Evolutionary conservation across 805 yeast species (phyloP).

Genomic region (Phaffomyces opuntiae): DNA sequence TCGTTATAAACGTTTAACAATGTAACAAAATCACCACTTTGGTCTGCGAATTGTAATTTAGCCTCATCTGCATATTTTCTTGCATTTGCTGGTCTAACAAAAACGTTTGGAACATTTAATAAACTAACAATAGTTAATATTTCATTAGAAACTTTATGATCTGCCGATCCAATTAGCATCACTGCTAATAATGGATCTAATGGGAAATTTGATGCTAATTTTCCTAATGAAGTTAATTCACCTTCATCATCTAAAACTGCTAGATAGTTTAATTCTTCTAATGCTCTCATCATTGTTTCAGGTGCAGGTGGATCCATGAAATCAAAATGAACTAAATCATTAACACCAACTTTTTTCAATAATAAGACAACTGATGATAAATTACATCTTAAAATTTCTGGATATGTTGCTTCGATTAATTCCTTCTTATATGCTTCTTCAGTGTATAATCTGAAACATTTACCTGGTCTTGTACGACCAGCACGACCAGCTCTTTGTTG

Average conservation of each 20-base stretch:
- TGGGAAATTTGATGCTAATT: constrained; percentile 89
- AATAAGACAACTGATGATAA: constrained; percentile 88
- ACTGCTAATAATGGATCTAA: constrained; percentile 94
- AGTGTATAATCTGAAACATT: constrained; percentile 92
- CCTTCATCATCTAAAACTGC: constrained; percentile 92
- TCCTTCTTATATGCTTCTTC: constrained; percentile 95
- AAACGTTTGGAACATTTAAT: constrained; percentile 89
- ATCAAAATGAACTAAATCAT: constrained; percentile 95
- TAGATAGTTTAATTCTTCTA: constrained; percentile 88
- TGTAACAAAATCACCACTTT: constrained; percentile 93
- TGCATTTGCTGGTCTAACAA: constrained; percentile 86
- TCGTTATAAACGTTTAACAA: constrained; percentile 83
- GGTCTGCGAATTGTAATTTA: constrained; percentile 81
- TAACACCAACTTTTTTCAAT: constrained; percentile 88
- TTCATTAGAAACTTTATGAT: constrained; percentile 82
- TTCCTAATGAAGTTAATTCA: constrained; percentile 79
- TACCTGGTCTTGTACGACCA: constrained; percentile 98
- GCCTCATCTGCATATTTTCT: constrained; percentile 88
- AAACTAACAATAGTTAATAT: constrained; percentile 83
- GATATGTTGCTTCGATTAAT: constrained; percentile 90
- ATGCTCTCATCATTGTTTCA: constrained; percentile 98
- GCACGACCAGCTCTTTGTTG: constrained; percentile 99
- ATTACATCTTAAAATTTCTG: constrained; percentile 89
- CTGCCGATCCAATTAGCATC: constrained; percentile 82
- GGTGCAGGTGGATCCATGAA: constrained; percentile 99